Evolutionary conservation across 805 yeast species (phyloP).

Genomic region (Metschnikowia reukaufii): DNA sequence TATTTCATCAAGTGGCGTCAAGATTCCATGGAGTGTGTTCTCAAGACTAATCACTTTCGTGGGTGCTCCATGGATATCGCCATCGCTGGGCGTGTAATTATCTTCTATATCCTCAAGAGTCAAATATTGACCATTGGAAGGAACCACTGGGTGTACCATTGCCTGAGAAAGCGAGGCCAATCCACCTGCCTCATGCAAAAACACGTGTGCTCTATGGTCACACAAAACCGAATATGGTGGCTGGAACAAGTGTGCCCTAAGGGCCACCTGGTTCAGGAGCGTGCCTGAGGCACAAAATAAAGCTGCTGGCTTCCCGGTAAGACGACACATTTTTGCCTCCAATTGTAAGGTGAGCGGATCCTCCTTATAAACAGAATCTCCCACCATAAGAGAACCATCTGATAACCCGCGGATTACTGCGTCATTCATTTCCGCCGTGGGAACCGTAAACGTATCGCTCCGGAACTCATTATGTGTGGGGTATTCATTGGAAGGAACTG

Average conservation of each 20-base stretch:
- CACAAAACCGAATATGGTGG: slow-evolving; percentile 88
- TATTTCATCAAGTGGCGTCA: slow-evolving; percentile 79
- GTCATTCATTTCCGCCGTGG: slow-evolving; percentile 68
- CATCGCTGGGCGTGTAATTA: slow-evolving; percentile 66
- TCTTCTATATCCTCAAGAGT: slow-evolving; percentile 76
- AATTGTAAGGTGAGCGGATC: slow-evolving; percentile 67
- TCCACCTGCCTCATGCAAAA: slow-evolving; percentile 86
- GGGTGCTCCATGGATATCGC: slow-evolving; percentile 86
- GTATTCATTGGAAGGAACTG: slow-evolving; percentile 17
- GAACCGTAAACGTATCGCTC: slow-evolving; percentile 89
- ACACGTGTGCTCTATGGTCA: slow-evolving; percentile 85
- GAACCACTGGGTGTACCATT: slow-evolving; percentile 81
- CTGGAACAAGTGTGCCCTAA: slow-evolving; percentile 70
- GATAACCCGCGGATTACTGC: slow-evolving; percentile 49
- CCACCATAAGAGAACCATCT: slow-evolving; percentile 37
- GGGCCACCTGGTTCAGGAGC: slow-evolving; percentile 81
- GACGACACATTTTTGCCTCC: slow-evolving; percentile 60
- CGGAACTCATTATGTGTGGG: slow-evolving; percentile 43
- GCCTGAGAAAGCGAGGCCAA: slow-evolving; percentile 87
- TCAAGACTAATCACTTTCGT: slow-evolving; percentile 82
- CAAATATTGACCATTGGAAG: slow-evolving; percentile 71
- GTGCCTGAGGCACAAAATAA: slow-evolving; percentile 88
- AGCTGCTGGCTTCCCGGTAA: slow-evolving; percentile 81
- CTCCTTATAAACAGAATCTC: slow-evolving; percentile 89
- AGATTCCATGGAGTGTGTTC: slow-evolving; percentile 82